phyloP scores from a whole-genome alignment of 805 yeast genomes.

The Nakazawaea wyomingensis region DNA sequence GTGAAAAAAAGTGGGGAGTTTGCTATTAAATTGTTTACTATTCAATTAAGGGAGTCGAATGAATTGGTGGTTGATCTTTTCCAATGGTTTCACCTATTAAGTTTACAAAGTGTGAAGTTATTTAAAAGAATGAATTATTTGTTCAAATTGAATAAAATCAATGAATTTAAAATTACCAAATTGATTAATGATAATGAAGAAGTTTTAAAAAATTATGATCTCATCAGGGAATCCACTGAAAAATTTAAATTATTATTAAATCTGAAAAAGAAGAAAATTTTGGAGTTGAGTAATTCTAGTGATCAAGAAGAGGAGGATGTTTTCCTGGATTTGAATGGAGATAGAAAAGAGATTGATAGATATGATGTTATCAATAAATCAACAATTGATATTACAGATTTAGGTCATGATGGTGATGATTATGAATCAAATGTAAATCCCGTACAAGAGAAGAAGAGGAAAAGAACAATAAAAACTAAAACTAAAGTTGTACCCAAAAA shows the following conservation, averaged over 20 bases:
- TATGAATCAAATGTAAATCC: neutral
- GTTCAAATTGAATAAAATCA: neutral
- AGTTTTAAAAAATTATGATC: constrained; percentile 2
- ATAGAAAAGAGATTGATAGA: constrained; percentile 1
- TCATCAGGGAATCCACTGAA: neutral
- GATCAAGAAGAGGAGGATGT: neutral
- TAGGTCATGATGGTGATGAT: neutral
- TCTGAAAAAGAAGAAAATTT: constrained; percentile 27
- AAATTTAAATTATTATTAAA: constrained; percentile 26
- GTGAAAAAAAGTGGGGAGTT: constrained; percentile 2
- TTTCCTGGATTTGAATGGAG: neutral
- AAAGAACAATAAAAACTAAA: neutral
- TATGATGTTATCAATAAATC: constrained; percentile 2
- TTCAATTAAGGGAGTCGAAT: neutral
- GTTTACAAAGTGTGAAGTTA: neutral
- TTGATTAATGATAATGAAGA: neutral
- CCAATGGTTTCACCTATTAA: constrained; percentile 8
- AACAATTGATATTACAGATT: constrained; percentile 2
- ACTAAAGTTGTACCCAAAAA: no score
- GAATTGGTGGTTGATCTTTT: constrained; percentile 3
- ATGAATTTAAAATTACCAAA: neutral
- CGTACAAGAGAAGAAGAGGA: neutral
- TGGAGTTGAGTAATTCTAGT: constrained; percentile 19
- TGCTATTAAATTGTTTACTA: constrained; percentile 3
- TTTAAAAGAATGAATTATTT: neutral